Percentiles rank a stretch among this genome's conserved stretches.
phyloP scores from a whole-genome alignment of 2,329 filamentous ascomycete genomes.

The Leptographium procerum region DNA sequence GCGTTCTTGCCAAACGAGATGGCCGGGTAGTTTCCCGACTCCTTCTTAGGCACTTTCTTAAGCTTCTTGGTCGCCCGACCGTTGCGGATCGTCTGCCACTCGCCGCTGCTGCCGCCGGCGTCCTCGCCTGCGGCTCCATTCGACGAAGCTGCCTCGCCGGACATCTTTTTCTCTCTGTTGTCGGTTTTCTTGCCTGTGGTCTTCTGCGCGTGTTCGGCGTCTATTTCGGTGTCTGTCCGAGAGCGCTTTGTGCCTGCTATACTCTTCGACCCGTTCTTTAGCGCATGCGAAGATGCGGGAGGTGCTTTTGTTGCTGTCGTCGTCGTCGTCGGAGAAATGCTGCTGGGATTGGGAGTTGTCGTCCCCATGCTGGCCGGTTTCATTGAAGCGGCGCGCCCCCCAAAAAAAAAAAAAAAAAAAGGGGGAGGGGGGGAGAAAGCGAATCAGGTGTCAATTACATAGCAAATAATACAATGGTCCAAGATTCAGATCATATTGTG shows the following conservation, averaged over 20 bases:
- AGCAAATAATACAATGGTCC: neutral
- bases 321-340: neutral
- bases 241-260: neutral
- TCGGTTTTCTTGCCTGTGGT: neutral
- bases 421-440: no score
- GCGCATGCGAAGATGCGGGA: no score
- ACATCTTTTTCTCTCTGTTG: neutral
- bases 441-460: neutral
- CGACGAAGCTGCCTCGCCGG: neutral
- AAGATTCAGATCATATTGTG: neutral
- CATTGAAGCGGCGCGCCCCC: neutral
- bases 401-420: no score
- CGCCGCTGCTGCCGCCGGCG: conserved; percentile 7
- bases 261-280: neutral
- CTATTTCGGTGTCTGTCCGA: neutral
- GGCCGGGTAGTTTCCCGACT: conserved; percentile 46
- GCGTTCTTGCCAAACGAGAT: conserved; percentile 46
- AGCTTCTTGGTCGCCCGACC: conserved; percentile 42
- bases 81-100: conserved; percentile 40
- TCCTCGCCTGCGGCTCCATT: conserved; percentile 20
- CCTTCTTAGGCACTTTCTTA: conserved; percentile 48
- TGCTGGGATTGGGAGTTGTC: neutral
- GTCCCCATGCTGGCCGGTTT: neutral
- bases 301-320: no score
- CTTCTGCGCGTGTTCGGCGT: neutral